phyloP scores from a whole-genome alignment of 2,329 filamentous ascomycete genomes.

The Colletotrichum sp. region DNA sequence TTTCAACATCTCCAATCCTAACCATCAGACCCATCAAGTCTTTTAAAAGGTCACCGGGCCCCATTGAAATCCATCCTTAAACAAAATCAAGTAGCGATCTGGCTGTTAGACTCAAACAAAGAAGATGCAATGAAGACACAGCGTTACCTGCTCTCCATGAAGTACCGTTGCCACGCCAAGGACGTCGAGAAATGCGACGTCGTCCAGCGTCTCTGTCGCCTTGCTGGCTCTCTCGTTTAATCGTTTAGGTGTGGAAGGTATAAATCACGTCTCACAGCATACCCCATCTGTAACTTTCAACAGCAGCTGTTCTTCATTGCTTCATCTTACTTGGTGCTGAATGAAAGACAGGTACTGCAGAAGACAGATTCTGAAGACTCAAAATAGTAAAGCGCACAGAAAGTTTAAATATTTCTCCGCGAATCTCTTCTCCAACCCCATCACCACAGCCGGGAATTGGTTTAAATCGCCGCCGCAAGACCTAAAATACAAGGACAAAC shows the following conservation, averaged over 20 bases:
- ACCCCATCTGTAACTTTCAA: fast-evolving
- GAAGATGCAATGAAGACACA: neutral
- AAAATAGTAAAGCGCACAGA: fast-evolving
- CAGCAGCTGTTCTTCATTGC: neutral
- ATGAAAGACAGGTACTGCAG: neutral
- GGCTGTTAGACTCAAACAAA: neutral
- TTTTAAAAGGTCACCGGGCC: neutral
- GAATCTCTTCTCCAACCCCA: fast-evolving
- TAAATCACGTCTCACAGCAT: fast-evolving
- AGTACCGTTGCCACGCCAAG: fast-evolving
- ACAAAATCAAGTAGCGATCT: neutral
- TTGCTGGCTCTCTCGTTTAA: fast-evolving
- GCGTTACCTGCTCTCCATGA: fast-evolving
- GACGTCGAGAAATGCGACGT: neutral
- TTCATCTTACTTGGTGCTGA: fast-evolving
- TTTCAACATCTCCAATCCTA: neutral
- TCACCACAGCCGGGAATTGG: neutral
- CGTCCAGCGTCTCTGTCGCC: neutral
- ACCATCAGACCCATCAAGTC: neutral
- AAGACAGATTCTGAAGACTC: neutral
- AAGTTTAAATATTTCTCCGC: fast-evolving
- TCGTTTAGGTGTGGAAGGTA: fast-evolving
- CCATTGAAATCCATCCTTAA: neutral
- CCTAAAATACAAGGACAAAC: too few species aligned
- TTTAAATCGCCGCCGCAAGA: too few species aligned